These are phyloP conservation scores for Keqinozyma sinolaborantium DNA, from an alignment of 1,139 yeast genomes.

Conservation along the genomic window DNA sequence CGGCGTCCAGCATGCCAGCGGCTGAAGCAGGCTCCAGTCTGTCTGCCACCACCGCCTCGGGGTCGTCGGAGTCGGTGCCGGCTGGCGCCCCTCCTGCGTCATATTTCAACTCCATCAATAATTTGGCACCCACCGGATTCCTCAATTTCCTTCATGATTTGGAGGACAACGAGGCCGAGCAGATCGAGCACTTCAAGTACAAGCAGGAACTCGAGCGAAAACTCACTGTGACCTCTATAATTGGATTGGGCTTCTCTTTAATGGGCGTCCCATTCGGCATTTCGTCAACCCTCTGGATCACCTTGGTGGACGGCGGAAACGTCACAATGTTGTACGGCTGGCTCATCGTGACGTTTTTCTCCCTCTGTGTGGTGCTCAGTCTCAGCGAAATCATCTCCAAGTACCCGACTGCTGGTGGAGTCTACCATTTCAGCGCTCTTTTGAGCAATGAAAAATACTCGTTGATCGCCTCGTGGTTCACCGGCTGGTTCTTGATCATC, in stretches of 20 bases:
- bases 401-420: constrained; percentile 72
- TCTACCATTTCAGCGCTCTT: constrained; percentile 73
- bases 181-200: constrained; percentile 66
- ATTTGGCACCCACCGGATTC: constrained; percentile 19
- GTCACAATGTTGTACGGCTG: constrained; percentile 72
- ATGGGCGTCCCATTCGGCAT: constrained; percentile 81
- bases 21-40: too few relatives aligned
- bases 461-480: constrained; percentile 61
- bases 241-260: constrained; percentile 70
- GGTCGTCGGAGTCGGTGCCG: too few relatives aligned
- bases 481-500: constrained; percentile 70
- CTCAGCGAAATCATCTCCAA: constrained; percentile 70
- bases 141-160: constrained; percentile 15
- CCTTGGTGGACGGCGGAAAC: constrained; percentile 70
- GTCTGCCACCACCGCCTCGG: too few relatives aligned
- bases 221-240: constrained; percentile 61
- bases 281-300: constrained; percentile 66
- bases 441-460: constrained; percentile 57
- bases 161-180: constrained; percentile 50
- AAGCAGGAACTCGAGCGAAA: constrained; percentile 67
- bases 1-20: too few relatives aligned
- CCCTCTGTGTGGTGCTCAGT: constrained; percentile 61
- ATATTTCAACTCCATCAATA: constrained; percentile 10
- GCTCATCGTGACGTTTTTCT: constrained; percentile 58
- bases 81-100: constrained; percentile 14